Percentiles rank a stretch among this genome's conserved stretches.
Evolutionary conservation across 2,329 filamentous ascomycete genomes (phyloP).

Genomic region (Sclerotinia minor): DNA sequence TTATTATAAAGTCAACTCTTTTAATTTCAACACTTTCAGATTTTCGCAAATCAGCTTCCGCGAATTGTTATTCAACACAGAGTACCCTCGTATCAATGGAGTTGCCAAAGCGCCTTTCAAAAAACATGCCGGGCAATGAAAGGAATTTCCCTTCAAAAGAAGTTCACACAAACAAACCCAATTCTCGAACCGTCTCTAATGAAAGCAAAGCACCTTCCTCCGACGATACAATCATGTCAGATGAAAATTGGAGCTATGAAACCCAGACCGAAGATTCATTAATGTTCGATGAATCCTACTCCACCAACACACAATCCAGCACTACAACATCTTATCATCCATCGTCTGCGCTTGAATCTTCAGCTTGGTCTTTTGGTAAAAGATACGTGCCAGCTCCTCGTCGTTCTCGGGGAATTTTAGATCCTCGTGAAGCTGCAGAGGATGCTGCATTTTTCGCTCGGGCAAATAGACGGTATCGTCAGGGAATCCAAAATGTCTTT

Average conservation of each 20-base stretch:
- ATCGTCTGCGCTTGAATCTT: neutral
- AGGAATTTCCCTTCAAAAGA: neutral
- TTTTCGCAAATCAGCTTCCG: neutral
- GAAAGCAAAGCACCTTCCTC: neutral
- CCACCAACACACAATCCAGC: neutral
- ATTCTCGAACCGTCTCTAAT: neutral
- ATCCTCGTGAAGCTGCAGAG: neutral
- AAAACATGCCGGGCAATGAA: neutral
- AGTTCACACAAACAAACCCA: neutral
- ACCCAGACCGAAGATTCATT: neutral
- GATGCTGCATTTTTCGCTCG: slow-evolving; percentile 2
- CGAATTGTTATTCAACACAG: neutral
- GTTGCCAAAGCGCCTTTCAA: neutral
- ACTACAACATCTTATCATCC: neutral
- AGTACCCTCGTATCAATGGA: neutral
- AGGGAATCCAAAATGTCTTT: neutral
- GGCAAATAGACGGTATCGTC: neutral
- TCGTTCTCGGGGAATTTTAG: neutral
- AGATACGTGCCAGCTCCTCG: neutral
- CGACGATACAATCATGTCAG: neutral
- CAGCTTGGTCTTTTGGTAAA: neutral
- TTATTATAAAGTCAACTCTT: too few species aligned
- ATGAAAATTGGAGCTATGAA: neutral
- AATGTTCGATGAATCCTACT: neutral
- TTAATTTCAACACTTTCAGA: too few species aligned